Base-by-base conservation (phyloP, 2,329 filamentous ascomycete species). In the Gaeumannomyces sp. region DNA sequence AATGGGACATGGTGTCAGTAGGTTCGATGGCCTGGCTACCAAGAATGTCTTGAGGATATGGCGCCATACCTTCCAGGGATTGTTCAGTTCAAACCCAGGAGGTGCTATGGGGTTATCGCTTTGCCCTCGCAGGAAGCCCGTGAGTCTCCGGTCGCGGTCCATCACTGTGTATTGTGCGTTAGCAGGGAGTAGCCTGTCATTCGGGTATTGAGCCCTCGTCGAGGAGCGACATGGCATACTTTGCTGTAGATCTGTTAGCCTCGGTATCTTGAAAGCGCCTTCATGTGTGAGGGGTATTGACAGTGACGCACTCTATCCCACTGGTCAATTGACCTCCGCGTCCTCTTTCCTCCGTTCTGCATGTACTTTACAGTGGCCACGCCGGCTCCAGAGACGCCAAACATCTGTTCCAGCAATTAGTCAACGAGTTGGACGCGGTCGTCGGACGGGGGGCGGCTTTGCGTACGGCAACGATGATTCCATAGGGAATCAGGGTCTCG, bases 401-500 rank as follows among this genome's bases (percentile, higher is more conserved):
- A 89, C 86, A 88, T 88, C 86, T 89, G 72, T 56, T 64, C 70
- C 57, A n/a, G 28, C 25, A 35, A 29, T 68, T 61, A 61, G 59
- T 57, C 61, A 45, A 59, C 38, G 31, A 29, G 53, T 63, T 35
- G 61, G 28, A 53, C 61, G 31, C 64, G 60, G 57, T 14, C 57
- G 59, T 65, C 53, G 63, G 64, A 63, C 53, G 66, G 57, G 27
- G 19, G 65, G 62, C 38, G 28, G 62, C 22, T 29, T n/a, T 59
- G 56, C 84, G 76, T 81, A 88, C 85, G 72, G 76, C 80, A 71
- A 85, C 75, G 75, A 88, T 84, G 80, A 89, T 87, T 75, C 78
- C 86, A 76, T 88, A 88, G 59, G 86, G 85, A 76, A 89, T 79
- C 69, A 89, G 73, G 62, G 85, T 78, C 76, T 89, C 86, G 77